A percentile compares a stretch with the other conserved stretches of the same genome.
Evolutionary conservation across 768 basidiomycete species (phyloP).

Genomic region (Auricularia sp.): DNA sequence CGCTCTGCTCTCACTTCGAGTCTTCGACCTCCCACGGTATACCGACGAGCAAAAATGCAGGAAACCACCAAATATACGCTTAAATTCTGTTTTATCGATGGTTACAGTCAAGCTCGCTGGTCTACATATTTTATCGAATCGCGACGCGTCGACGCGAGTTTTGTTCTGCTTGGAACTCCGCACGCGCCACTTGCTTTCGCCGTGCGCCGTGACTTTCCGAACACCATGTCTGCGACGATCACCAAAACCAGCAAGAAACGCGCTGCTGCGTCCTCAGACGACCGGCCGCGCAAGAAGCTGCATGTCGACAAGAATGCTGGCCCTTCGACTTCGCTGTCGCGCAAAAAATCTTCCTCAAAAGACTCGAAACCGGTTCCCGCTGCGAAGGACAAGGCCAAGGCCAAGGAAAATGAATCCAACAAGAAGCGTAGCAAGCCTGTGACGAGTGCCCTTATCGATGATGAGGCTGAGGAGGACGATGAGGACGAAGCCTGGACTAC

Average conservation of each 20-base stretch:
- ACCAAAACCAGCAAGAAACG: not conserved
- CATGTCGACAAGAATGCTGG: not conserved
- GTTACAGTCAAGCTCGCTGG: no score
- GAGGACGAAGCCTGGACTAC: slow-evolving; percentile 18
- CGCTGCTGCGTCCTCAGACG: not conserved
- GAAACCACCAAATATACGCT: no score
- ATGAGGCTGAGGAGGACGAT: slow-evolving; percentile 33
- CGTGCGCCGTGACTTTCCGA: not conserved
- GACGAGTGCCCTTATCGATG: slow-evolving; percentile 27
- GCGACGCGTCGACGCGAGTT: no score
- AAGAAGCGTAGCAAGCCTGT: slow-evolving; percentile 50
- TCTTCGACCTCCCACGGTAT: no score
- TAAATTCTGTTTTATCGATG: no score
- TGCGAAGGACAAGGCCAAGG: not conserved
- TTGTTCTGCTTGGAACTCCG: no score
- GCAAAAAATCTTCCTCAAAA: not conserved
- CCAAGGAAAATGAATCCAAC: not conserved
- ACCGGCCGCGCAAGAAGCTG: not conserved
- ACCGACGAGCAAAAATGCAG: no score
- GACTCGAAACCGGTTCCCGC: not conserved
- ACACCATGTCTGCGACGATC: not conserved
- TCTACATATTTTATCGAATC: no score
- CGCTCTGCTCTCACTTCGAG: no score
- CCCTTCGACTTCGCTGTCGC: not conserved
- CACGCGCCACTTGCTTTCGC: no score